These are phyloP conservation scores for Entomophthora muscae DNA, from an alignment of 371 early-diverging fungal species.

Conservation along the genomic window DNA sequence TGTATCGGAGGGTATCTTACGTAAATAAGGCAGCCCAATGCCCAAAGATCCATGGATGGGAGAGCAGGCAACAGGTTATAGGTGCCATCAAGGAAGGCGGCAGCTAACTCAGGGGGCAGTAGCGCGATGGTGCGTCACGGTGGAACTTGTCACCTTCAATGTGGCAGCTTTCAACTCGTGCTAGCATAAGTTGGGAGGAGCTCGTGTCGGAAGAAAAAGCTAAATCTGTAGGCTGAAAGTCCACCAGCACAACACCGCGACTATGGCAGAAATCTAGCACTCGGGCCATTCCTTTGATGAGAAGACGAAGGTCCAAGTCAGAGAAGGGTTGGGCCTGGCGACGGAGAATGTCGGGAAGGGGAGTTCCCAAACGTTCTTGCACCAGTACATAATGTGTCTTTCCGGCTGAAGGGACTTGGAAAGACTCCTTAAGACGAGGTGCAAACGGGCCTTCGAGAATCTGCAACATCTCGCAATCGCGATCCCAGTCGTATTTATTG, in stretches of 20 bases:
- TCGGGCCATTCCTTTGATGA: background rate
- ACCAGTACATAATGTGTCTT: background rate
- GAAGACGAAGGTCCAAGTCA: background rate
- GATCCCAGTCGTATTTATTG: background rate
- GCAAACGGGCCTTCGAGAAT: conserved; percentile 6
- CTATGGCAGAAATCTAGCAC: background rate
- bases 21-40: conserved; percentile 6
- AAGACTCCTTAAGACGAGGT: background rate
- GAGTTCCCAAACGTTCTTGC: background rate
- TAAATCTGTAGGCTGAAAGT: conserved; percentile 4
- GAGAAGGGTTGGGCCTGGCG: conserved; percentile 2
- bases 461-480: conserved; percentile 5
- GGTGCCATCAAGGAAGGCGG: background rate
- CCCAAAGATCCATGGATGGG: conserved; percentile 9
- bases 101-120: conserved; percentile 8
- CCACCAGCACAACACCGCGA: background rate
- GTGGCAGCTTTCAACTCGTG: background rate
- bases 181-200: background rate
- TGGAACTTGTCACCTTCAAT: background rate
- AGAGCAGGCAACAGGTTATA: background rate
- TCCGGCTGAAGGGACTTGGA: background rate
- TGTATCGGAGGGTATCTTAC: background rate
- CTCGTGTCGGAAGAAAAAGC: background rate
- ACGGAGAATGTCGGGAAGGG: background rate
- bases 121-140: background rate